Percentiles rank a stretch among this genome's conserved stretches.
phyloP scores from a whole-genome alignment of 441 rosid genomes.

The Theobroma grandiflorum region DNA sequence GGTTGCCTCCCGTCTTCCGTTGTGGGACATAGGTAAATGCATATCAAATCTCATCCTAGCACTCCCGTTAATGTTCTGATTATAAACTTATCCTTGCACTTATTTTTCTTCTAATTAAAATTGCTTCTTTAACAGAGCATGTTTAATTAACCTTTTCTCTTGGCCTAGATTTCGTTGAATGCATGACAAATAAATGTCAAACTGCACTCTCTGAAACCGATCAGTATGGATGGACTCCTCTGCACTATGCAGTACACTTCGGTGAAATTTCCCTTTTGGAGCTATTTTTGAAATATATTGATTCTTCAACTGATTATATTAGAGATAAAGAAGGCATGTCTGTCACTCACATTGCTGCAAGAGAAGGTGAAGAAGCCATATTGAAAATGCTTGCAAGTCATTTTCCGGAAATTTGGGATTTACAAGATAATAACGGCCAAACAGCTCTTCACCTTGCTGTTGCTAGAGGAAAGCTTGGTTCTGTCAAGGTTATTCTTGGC shows the following conservation, averaged over 20 bases:
- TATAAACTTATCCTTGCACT: neutral
- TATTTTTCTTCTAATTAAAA: neutral
- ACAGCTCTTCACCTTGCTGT: constrained; percentile 47
- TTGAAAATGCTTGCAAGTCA: constrained; percentile 9
- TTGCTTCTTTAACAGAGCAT: neutral
- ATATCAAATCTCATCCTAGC: neutral
- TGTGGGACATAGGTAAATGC: neutral
- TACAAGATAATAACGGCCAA: constrained; percentile 36
- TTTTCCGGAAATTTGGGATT: constrained; percentile 32
- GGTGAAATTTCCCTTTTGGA: constrained; percentile 28
- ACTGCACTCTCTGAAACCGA: constrained; percentile 26
- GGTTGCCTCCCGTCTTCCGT: too few relatives aligned
- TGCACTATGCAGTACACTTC: constrained; percentile 36
- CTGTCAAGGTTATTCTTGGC: constrained; percentile 31
- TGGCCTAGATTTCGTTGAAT: constrained; percentile 17
- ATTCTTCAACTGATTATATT: constrained; percentile 23
- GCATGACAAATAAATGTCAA: constrained; percentile 8
- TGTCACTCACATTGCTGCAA: constrained; percentile 37
- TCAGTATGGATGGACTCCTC: constrained; percentile 34
- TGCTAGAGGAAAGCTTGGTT: constrained; percentile 37
- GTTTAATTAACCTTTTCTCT: neutral
- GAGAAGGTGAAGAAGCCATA: constrained; percentile 30
- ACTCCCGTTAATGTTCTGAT: neutral
- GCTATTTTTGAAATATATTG: constrained; percentile 21
- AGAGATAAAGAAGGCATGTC: constrained; percentile 33